Evolutionary conservation across 106 monocot species (phyloP), one percentile per base, ranked within the genome.

Genomic region (Allium fistulosum): DNA sequence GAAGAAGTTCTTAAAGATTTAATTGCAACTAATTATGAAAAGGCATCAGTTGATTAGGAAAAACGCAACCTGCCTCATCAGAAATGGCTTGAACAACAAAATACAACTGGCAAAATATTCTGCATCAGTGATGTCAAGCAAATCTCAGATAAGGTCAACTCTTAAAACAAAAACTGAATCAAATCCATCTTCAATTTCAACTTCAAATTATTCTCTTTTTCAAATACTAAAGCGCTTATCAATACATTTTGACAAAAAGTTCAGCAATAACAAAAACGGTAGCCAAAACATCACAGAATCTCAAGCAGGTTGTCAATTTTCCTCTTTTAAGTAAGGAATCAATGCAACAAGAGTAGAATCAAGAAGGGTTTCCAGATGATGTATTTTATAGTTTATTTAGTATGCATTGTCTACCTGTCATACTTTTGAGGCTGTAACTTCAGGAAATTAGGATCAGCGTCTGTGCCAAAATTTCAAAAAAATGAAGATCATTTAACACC

Each of bases 41-140:
- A 92, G 80, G 80, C 74, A 50, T 76, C 77, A 18, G 48, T 53
- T 53, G 97, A 99, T 72, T 69, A 84, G 60, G 89, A 92, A 49
- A 92, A 68, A 57, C 84, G 89, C 22, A 85, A 92, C 67, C 57
- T 79, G 71, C 92, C 92, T 80, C 97, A 99, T 83, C 87, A 87
- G 71, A 87, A 85, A 70, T 99, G 97, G 97, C 84, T 99, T 69
- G 80, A 92, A 76, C 83, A 92, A 59, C 88, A 87, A 65, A 92
- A 99, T 90, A 82, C 82, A 60, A 79, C 69, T 70, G 84, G 77
- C 48, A 10, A 83, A 62, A 13, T 53, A 57, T 67, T 26, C 68
- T 46, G 58, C 74, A 70, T 62, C 72, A 51, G 90, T 77, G 49
- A 13, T 58, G 51, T 18, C 9, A 3, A 76, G 53, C 17, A 74